Base-by-base conservation (phyloP, 148 eudicot species). In the Chenopodium album region DNA sequence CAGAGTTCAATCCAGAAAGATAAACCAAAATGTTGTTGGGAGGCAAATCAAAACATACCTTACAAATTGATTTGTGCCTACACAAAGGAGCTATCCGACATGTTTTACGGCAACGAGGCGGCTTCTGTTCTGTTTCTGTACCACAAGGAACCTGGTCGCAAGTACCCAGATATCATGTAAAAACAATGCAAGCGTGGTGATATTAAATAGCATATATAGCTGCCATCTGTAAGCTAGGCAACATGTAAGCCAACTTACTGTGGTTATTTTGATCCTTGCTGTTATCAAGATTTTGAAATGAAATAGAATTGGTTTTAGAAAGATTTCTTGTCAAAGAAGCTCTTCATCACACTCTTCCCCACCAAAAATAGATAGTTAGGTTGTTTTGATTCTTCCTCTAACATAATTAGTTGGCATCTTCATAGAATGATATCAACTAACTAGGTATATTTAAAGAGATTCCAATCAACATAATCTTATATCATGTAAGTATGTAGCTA, bases 71-170 rank as follows among this genome's bases (percentile, higher is more conserved):
- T 28, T 73, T 84, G 83, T 96, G 99, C 86, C 92, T 91, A 88
- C 99, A 96, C 62, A 96, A 85, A 75, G 93, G 93, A 81, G 83
- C 79, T 82, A 94, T 75, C 71, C 59, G 84, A 84, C 99, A 96
- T 75, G 75, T 88, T 89, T 96, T 94, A 41, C 87, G 92, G 83
- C 99, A 96, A 82, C 86, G 95, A 71, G 99, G 99, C 64, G 99
- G 99, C 82, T 91, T 94, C 83, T 96, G 99, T 52, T 89, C 93
- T 71, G 77, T 87, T 87, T 96, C 99, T 70, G 94, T 91, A 80
- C 99, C 99, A 87, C 99, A 96, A 81, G 98, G 99, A 78, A 96
- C 99, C 99, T 96, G 91, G 84, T 75, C 22, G 82, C 64, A 80
- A 76, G 77, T 12, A 44, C 62, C 32, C 77, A 52, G 28, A 72